Conservation (phyloP, 2,329 filamentous ascomycete genomes). For the Trichophyton rubrum region DNA sequence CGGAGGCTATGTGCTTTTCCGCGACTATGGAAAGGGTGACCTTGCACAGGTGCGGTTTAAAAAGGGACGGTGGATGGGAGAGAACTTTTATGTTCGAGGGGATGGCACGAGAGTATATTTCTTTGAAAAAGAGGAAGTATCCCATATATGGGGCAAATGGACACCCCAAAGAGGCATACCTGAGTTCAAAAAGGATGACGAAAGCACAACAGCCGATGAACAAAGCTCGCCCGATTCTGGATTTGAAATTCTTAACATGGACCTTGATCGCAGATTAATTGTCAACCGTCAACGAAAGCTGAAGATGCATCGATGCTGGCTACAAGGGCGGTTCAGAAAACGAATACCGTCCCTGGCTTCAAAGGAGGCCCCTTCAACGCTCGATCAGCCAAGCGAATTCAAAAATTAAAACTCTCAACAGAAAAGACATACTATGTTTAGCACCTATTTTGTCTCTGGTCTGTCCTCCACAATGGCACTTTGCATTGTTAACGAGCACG, state of each 20-base stretch:
- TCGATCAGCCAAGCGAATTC: background rate
- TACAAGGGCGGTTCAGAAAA: conserved; percentile 35
- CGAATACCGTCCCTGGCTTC: conserved; percentile 6
- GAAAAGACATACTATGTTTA: background rate
- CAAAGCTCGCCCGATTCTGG: conserved; percentile 15
- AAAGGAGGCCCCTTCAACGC: background rate
- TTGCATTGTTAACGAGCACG: background rate
- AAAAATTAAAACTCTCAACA: background rate
- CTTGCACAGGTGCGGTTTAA: conserved; percentile 94
- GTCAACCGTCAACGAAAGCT: conserved; percentile 82
- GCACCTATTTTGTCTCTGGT: background rate
- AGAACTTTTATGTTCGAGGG: conserved; percentile 94
- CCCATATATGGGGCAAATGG: conserved; percentile 59
- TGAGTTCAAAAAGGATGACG: conserved; percentile 11
- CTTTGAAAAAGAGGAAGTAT: conserved; percentile 76
- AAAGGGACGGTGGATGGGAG: conserved; percentile 83
- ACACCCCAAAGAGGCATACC: conserved; percentile 25
- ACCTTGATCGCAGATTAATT: conserved; percentile 73
- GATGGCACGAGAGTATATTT: conserved; percentile 97
- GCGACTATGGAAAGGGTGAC: conserved; percentile 92
- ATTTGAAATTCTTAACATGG: conserved; percentile 67
- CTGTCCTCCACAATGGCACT: background rate
- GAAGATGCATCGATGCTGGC: conserved; percentile 96
- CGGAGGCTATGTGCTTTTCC: conserved; percentile 85
- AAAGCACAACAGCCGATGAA: conserved; percentile 11